These are phyloP conservation scores for Bifiguratus adelaidae DNA, from an alignment of 192 early-diverging fungal species.

Conservation along the genomic window DNA sequence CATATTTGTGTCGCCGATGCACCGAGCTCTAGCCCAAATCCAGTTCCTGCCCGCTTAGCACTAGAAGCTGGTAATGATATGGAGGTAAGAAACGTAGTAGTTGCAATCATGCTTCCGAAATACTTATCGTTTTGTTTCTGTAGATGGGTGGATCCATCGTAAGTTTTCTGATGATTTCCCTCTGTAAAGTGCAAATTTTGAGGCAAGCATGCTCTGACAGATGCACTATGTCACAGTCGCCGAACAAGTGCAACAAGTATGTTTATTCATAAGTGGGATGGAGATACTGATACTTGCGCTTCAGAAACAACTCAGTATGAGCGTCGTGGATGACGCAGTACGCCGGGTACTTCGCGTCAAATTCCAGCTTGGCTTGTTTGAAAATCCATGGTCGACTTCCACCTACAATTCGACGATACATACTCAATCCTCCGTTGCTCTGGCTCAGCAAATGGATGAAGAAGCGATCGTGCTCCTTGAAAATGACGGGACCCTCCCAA, in stretches of 20 bases:
- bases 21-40: background rate
- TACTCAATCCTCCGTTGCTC: background rate
- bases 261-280: background rate
- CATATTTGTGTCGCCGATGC: conserved; percentile 2
- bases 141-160: background rate
- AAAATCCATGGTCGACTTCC: conserved; percentile 1
- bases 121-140: background rate
- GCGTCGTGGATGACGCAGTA: background rate
- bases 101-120: background rate
- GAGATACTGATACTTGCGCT: no score
- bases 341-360: conserved; percentile 1
- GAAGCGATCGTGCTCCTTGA: conserved; percentile 6
- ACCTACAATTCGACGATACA: conserved; percentile 5
- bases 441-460: background rate
- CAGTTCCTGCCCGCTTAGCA: background rate
- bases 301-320: background rate
- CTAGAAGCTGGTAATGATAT: conserved; percentile 3
- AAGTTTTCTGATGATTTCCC: background rate
- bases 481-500: conserved; percentile 6
- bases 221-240: conserved; percentile 1
- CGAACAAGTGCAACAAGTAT: background rate
- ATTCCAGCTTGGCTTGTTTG: conserved; percentile 4
- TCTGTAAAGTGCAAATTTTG: background rate
- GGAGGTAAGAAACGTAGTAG: background rate
- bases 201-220: background rate